Evolutionary conservation across 164 flowering plant genomes (phyloP), one percentile per base, ranked within the genome.

Genomic region (Aristolochia californica): DNA sequence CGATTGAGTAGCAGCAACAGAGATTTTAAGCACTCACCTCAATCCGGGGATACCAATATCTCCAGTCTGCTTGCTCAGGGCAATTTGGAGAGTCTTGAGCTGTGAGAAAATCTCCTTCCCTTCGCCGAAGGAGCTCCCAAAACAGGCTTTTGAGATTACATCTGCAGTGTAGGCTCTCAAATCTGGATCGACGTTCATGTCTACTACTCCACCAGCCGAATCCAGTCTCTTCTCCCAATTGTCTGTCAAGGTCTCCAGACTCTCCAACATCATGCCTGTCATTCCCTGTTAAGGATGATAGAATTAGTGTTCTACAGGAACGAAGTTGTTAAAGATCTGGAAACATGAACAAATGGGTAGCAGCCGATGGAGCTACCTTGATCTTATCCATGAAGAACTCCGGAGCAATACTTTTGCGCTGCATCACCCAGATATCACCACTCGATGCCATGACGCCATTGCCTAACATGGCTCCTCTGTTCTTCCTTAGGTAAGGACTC

Each of bases 211-310:
- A 11, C 38, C 64, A 12, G 40, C 0, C 10, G 21, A 27, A 22
- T 72, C 74, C 60, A 76, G 57, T 51, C 23, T 40, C 16, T 30
- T 49, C 25, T 74, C 70, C 84, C 84, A 82, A 13, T 65, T 54
- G 11, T 68, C 59, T 43, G 75, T 17, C 15, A 82, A 14, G 13
- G 67, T 17, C 9, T 45, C 8, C 14, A 74, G 50, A 1, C 77
- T 75, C 15, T 72, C 80, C 52, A 62, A 71, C 67, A 81, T 70
- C 51, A 75, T 4, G 11, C 40, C 49, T 16, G 67, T 30, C 83
- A 78, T 78, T 1, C 74, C 70, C 81, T 78, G 74, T 75, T 76
- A n/a, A n/a, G n/a, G n/a, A n/a, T n/a, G n/a, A n/a, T n/a, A n/a
- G n/a, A n/a, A n/a, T n/a, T n/a, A n/a, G n/a, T n/a, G n/a, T n/a